Evolutionary conservation across 345 rosid genomes (phyloP), one percentile per base, ranked within the genome.

Genomic region (Eucalyptus sp.): DNA sequence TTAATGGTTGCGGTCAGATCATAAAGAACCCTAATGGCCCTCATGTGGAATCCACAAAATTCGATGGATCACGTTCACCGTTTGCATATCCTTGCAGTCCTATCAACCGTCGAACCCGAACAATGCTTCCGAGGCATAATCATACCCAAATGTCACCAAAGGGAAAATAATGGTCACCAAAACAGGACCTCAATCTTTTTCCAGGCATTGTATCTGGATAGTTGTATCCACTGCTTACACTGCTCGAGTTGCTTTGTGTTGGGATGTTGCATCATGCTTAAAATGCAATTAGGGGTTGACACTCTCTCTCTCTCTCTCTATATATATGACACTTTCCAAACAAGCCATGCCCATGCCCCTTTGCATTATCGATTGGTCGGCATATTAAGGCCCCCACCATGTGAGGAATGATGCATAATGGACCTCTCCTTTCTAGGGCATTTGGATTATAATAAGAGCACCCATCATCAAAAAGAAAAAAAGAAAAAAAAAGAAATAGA

Each of bases 41-140:
- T 71, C 7, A 2, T 5, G 46, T 37, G 81, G 25, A 43, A 71
- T 4, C 25, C 81, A 33, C 25, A 18, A 5, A 71, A 71, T 37
- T 33, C 7, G 7, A 71, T 22, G 7, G 7, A 71, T 71, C 7
- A 10, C 27, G 6, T 2, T 3, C 4, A 4, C 14, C 3, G 0
- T 71, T 8, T 20, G 7, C 6, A 68, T 31, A 68, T 68, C 18
- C 24, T 33, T 5, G 43, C 12, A 16, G 12, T 68, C 6, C 18
- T n/a, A 17, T 15, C 76, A 11, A 33, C 8, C 76, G 76, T n/a
- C 20, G 5, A 64, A 4, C 10, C 18, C 17, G 43, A 16, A 31
- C 43, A 33, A 10, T 37, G 9, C 80, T 68, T 31, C 43, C 7
- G 3, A 4, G 80, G 80, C 81, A 9, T 17, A 18, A 37, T 10